Conservation (phyloP, 345 rosid species). For the Turritis glabra region DNA sequence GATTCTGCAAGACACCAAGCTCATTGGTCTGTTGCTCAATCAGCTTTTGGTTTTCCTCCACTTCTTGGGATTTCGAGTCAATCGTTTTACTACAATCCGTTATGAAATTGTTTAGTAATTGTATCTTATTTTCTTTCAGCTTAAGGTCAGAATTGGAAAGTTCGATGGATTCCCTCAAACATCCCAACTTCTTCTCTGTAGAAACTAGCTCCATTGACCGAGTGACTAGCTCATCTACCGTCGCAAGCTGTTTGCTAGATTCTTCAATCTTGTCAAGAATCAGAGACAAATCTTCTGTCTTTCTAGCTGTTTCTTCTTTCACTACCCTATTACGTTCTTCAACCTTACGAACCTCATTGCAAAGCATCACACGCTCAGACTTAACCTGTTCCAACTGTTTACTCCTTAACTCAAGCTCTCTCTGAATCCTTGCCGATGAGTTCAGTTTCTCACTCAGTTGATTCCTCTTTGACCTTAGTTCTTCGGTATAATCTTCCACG, state of each 20-base stretch:
- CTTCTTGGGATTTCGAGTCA: constrained; percentile 13
- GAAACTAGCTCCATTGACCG: constrained; percentile 13
- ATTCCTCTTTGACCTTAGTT: constrained; percentile 13
- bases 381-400: background rate
- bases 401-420: constrained; percentile 10
- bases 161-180: constrained; percentile 2
- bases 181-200: background rate
- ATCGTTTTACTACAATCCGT: background rate
- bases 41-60: constrained; percentile 4
- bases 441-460: background rate
- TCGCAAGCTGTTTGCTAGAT: background rate
- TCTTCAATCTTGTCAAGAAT: constrained; percentile 1
- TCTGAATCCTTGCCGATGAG: background rate
- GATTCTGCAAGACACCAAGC: constrained; percentile 7
- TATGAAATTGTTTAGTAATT: background rate
- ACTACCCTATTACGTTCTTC: background rate
- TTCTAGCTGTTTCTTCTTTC: constrained; percentile 2
- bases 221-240: background rate
- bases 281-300: background rate
- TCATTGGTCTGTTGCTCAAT: constrained; percentile 11
- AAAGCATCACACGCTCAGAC: background rate
- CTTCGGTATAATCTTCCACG: constrained; percentile 16
- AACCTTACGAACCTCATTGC: background rate
- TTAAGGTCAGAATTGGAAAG: constrained; percentile 12
- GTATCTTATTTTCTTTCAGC: background rate